A percentile compares a stretch with the other conserved stretches of the same genome.
phyloP scores from a whole-genome alignment of 2,329 filamentous ascomycete genomes.

The Purpureocillium lavendulum region DNA sequence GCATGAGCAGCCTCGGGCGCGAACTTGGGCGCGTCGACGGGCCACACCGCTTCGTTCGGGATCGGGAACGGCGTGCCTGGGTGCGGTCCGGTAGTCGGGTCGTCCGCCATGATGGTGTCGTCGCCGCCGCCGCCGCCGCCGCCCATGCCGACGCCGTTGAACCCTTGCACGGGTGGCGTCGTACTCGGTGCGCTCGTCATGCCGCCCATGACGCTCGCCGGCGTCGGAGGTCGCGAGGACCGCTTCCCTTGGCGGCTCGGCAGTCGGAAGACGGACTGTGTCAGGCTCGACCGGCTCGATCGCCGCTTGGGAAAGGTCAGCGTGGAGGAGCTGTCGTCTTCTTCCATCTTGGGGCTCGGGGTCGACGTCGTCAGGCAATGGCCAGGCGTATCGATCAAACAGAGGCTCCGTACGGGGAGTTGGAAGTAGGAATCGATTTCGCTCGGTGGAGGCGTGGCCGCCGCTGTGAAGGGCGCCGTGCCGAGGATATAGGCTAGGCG shows the following conservation, averaged over 20 bases:
- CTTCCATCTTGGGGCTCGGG: constrained; percentile 17
- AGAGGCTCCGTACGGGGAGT: constrained; percentile 26
- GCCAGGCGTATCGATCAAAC: constrained; percentile 23
- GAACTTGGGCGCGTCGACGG: constrained; percentile 29
- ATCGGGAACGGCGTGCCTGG: constrained; percentile 32
- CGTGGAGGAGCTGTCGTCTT: constrained; percentile 18
- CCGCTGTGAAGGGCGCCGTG: constrained; percentile 28
- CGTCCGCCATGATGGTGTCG: constrained; percentile 24
- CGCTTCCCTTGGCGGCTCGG: constrained; percentile 25
- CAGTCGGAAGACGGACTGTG: constrained; percentile 21
- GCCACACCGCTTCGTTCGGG: constrained; percentile 27
- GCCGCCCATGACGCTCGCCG: constrained; percentile 13
- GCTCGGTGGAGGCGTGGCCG: constrained; percentile 25
- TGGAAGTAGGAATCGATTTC: constrained; percentile 31
- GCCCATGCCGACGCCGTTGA: background rate
- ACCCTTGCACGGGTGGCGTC: background rate
- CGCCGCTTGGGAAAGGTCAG: constrained; percentile 18
- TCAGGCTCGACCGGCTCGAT: constrained; percentile 17
- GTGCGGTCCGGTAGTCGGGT: constrained; percentile 25
- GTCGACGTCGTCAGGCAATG: constrained; percentile 12
- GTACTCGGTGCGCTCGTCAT: constrained; percentile 4
- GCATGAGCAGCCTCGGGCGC: constrained; percentile 23
- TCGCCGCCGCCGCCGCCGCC: constrained; percentile 5
- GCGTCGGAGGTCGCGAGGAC: constrained; percentile 25
- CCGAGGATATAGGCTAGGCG: constrained; percentile 35